These are phyloP conservation scores for Cyclotella distinguenda DNA, from an alignment of 108 stramenopile genomes.

Conservation along the genomic window DNA sequence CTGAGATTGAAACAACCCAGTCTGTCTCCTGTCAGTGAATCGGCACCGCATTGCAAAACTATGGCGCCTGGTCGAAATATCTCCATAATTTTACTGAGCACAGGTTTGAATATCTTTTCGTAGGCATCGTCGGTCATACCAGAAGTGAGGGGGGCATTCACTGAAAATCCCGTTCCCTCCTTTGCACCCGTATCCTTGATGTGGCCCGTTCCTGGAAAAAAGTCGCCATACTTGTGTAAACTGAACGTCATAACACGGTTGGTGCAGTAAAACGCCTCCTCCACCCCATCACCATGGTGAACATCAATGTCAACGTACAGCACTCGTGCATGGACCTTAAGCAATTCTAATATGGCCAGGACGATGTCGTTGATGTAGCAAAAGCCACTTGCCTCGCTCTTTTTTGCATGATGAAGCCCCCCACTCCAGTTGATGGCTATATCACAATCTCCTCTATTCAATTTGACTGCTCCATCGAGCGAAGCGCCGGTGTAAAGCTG, in stretches of 20 bases:
- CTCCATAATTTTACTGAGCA: slow-evolving; percentile 96
- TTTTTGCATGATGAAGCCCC: slow-evolving; percentile 99
- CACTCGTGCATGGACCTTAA: slow-evolving; percentile 98
- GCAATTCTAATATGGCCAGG: slow-evolving; percentile 97
- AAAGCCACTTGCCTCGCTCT: slow-evolving; percentile 94
- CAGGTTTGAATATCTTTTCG: slow-evolving; percentile 92
- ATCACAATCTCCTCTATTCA: slow-evolving; percentile 92
- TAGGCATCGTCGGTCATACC: slow-evolving; percentile 96
- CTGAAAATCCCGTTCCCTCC: slow-evolving; percentile 91
- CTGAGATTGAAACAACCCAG: slow-evolving; percentile 99
- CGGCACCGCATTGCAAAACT: slow-evolving; percentile 99
- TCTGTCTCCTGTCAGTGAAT: slow-evolving; percentile 97
- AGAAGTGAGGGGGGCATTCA: slow-evolving; percentile 96
- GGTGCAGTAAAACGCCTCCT: slow-evolving; percentile 99
- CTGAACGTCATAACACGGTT: slow-evolving; percentile 99
- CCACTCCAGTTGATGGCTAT: slow-evolving; percentile 99
- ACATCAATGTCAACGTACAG: slow-evolving; percentile 99
- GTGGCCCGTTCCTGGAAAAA: slow-evolving; percentile 99
- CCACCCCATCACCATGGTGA: slow-evolving; percentile 99
- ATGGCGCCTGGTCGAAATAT: slow-evolving; percentile 95
- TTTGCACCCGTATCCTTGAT: slow-evolving; percentile 95
- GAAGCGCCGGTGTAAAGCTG: slow-evolving; percentile 94
- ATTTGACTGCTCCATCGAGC: slow-evolving; percentile 94
- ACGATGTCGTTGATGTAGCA: slow-evolving; percentile 99
- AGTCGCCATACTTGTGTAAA: slow-evolving; percentile 99